Evolutionary conservation across 2,329 filamentous ascomycete species (phyloP).

Genomic region (Talaromyces marneffei): DNA sequence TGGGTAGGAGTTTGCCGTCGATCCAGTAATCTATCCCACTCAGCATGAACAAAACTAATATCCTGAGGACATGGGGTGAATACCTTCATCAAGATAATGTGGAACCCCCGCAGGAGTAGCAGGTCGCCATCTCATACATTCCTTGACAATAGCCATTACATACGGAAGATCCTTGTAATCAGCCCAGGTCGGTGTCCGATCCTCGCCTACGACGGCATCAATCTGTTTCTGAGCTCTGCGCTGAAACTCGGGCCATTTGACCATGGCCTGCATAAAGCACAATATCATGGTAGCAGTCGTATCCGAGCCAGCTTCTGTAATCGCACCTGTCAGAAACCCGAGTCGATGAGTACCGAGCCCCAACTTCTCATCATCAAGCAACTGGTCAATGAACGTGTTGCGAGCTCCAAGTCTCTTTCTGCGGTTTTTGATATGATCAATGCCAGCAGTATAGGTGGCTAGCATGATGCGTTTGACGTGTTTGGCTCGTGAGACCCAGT

Average conservation of each 20-base stretch:
- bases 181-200: slow-evolving; percentile 44
- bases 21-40: slow-evolving; percentile 34
- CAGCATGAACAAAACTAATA: slow-evolving; percentile 13
- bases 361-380: slow-evolving; percentile 40
- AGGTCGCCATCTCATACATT: slow-evolving; percentile 53
- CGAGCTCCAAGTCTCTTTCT: slow-evolving; percentile 22
- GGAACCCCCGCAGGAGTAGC: slow-evolving; percentile 51
- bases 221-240: slow-evolving; percentile 21
- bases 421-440: slow-evolving; percentile 30
- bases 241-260: slow-evolving; percentile 23
- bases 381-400: slow-evolving; percentile 36
- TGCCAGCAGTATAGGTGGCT: slow-evolving; percentile 33
- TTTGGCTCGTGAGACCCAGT: slow-evolving; percentile 35
- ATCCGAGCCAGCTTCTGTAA: slow-evolving; percentile 40
- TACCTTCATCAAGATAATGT: slow-evolving; percentile 35
- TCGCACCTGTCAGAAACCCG: slow-evolving; percentile 35
- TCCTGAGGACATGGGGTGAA: not conserved
- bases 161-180: slow-evolving; percentile 50
- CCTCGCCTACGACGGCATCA: slow-evolving; percentile 46
- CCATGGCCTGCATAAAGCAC: slow-evolving; percentile 47
- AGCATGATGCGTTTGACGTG: slow-evolving; percentile 38
- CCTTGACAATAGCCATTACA: slow-evolving; percentile 50
- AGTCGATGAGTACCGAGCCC: slow-evolving; percentile 35
- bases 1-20: slow-evolving; percentile 44
- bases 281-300: slow-evolving; percentile 23